Evolutionary conservation across 2,329 filamentous ascomycete genomes (phyloP).

Genomic region (Peltaster fructicola): DNA sequence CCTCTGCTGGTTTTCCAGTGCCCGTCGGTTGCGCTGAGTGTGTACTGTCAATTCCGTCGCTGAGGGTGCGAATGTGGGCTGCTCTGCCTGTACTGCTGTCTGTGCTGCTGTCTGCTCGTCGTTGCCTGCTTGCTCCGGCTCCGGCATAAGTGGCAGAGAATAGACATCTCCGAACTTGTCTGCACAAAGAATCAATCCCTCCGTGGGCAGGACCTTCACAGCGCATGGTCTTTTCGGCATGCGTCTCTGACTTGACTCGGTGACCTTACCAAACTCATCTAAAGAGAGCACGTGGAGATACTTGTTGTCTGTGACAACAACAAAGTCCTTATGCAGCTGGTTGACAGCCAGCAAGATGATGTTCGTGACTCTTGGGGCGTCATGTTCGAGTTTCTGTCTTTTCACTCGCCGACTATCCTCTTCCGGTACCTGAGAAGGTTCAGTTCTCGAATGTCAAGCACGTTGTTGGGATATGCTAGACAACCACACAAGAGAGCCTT

Average conservation of each 20-base stretch:
- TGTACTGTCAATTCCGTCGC: slow-evolving; percentile 44
- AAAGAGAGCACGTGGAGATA: slow-evolving; percentile 66
- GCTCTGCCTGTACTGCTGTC: slow-evolving; percentile 8
- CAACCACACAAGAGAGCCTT: no score
- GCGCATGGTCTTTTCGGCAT: slow-evolving; percentile 86
- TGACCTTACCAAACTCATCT: slow-evolving; percentile 40
- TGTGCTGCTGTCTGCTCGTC: slow-evolving; percentile 15
- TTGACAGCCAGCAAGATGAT: slow-evolving; percentile 53
- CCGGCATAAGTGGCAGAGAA: slow-evolving; percentile 51
- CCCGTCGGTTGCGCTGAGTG: slow-evolving; percentile 40
- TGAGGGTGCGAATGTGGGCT: slow-evolving; percentile 27
- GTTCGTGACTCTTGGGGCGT: slow-evolving; percentile 41
- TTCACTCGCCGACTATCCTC: slow-evolving; percentile 2
- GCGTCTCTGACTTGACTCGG: slow-evolving; percentile 53
- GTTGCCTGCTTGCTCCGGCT: slow-evolving; percentile 11
- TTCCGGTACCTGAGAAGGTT: slow-evolving; percentile 6
- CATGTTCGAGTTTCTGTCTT: slow-evolving; percentile 8
- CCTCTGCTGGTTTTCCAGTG: slow-evolving; percentile 39
- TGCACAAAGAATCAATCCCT: slow-evolving; percentile 56
- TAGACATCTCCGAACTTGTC: slow-evolving; percentile 99
- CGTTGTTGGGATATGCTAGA: no score
- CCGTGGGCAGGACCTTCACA: slow-evolving; percentile 50
- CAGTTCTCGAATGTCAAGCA: no score
- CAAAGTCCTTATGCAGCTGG: slow-evolving; percentile 45
- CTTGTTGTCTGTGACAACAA: slow-evolving; percentile 84